Percentiles rank a stretch among this genome's conserved stretches.
These are phyloP conservation scores for Fagus sylvatica DNA, from an alignment of 306 rosid genomes.

Conservation along the genomic window DNA sequence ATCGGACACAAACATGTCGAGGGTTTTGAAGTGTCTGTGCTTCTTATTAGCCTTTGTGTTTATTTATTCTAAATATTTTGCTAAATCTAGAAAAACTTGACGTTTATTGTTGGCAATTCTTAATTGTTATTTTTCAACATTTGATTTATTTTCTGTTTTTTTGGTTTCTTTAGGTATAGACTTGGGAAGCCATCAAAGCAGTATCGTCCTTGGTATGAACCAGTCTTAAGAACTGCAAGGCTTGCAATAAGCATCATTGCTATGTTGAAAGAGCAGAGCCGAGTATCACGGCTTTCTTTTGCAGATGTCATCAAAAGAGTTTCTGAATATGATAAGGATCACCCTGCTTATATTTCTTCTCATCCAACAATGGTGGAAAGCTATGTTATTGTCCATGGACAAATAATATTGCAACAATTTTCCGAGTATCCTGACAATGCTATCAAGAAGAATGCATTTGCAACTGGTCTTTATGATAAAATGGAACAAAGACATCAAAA, in stretches of 20 bases:
- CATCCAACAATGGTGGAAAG: conserved; percentile 69
- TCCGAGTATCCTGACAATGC: conserved; percentile 72
- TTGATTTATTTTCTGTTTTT: conserved; percentile 7
- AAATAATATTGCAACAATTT: conserved; percentile 82
- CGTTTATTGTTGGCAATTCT: not conserved
- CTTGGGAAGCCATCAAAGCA: conserved; percentile 92
- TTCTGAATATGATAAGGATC: conserved; percentile 47
- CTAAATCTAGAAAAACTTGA: too few relatives aligned
- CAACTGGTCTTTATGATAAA: conserved; percentile 62
- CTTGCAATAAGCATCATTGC: conserved; percentile 73
- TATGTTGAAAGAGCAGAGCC: conserved; percentile 76
- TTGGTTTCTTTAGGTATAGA: conserved; percentile 65
- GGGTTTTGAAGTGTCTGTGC: too few relatives aligned
- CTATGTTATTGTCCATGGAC: conserved; percentile 86
- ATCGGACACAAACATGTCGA: too few relatives aligned
- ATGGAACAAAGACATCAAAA: conserved; percentile 96
- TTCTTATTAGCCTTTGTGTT: too few relatives aligned
- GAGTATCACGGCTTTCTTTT: conserved; percentile 82
- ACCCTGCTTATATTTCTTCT: conserved; percentile 67
- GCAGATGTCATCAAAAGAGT: conserved; percentile 67
- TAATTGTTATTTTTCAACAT: not conserved
- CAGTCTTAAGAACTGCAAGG: conserved; percentile 80
- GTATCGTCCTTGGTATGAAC: conserved; percentile 85
- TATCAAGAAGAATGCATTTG: conserved; percentile 73
- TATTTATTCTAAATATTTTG: too few relatives aligned